phyloP scores from a whole-genome alignment of 2,329 filamentous ascomycete species.

The Aspergillus pseudonomiae region DNA sequence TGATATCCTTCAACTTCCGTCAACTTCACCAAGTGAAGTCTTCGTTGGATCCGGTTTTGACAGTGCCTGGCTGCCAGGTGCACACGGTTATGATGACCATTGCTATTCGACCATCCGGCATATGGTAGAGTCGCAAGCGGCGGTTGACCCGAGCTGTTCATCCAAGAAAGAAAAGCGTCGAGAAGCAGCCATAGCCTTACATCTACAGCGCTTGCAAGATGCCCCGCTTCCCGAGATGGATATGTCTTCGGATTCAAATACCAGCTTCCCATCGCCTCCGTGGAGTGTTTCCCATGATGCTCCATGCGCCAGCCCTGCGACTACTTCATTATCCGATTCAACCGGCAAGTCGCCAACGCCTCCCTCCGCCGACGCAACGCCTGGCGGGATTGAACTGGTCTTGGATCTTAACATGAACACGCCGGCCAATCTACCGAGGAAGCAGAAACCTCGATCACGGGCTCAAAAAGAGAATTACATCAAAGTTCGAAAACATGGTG shows the following conservation, averaged over 20 bases:
- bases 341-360: conserved; percentile 19
- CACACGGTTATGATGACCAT: conserved; percentile 16
- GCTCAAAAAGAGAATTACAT: conserved; percentile 49
- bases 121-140: conserved; percentile 42
- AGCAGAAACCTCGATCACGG: conserved; percentile 45
- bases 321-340: conserved; percentile 20
- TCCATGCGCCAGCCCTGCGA: conserved; percentile 26
- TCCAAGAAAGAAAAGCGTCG: conserved; percentile 46
- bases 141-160: conserved; percentile 35
- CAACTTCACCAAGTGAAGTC: conserved; percentile 8
- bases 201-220: conserved; percentile 43
- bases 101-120: conserved; percentile 29
- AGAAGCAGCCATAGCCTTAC: conserved; percentile 45
- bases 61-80: conserved; percentile 16
- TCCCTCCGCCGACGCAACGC: conserved; percentile 17
- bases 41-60: conserved; percentile 10
- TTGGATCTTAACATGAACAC: conserved; percentile 49
- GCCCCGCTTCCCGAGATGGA: conserved; percentile 30
- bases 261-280: conserved; percentile 34
- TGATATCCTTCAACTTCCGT: conserved; percentile 14
- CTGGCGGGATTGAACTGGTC: conserved; percentile 40
- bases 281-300: conserved; percentile 29
- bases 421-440: conserved; percentile 44
- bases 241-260: conserved; percentile 32
- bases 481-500: conserved; percentile 46